Evolutionary conservation across 345 rosid species (phyloP).

Genomic region (Brassica carinata): DNA sequence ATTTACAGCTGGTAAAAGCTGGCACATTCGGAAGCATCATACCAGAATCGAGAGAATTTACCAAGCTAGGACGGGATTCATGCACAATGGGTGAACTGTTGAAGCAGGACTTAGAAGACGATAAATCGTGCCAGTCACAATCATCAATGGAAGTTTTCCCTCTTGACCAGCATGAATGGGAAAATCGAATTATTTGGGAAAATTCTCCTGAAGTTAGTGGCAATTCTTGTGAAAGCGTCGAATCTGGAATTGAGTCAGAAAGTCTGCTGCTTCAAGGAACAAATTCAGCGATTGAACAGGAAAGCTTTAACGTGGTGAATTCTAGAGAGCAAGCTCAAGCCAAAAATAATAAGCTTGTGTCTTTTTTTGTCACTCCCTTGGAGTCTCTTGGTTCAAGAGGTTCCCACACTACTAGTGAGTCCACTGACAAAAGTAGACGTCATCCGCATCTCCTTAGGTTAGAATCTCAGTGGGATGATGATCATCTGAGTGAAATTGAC

Average conservation of each 20-base stretch:
- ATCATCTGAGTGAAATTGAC: constrained; percentile 42
- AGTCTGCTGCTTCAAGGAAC: constrained; percentile 42
- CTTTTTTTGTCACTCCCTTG: constrained; percentile 45
- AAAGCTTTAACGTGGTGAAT: constrained; percentile 36
- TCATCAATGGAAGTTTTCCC: constrained; percentile 52
- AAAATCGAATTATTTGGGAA: constrained; percentile 81
- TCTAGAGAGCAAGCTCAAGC: constrained; percentile 42
- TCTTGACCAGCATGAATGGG: constrained; percentile 96
- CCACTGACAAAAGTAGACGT: constrained; percentile 41
- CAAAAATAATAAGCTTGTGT: constrained; percentile 31
- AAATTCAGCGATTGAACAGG: constrained; percentile 38
- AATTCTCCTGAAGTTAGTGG: constrained; percentile 53
- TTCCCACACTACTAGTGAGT: constrained; percentile 32
- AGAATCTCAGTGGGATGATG: constrained; percentile 48
- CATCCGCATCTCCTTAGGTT: constrained; percentile 94
- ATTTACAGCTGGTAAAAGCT: constrained; percentile 43
- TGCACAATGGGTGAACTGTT: constrained; percentile 66
- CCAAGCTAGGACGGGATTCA: constrained; percentile 46
- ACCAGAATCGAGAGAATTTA: constrained; percentile 37
- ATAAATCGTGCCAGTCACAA: constrained; percentile 55
- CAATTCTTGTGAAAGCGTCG: constrained; percentile 47
- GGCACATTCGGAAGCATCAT: constrained; percentile 38
- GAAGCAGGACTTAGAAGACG: constrained; percentile 50
- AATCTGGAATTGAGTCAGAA: constrained; percentile 45
- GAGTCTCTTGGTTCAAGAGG: constrained; percentile 56